These are phyloP conservation scores for Paxillus ammoniavirescens DNA, from an alignment of 768 basidiomycete species.

Conservation along the genomic window DNA sequence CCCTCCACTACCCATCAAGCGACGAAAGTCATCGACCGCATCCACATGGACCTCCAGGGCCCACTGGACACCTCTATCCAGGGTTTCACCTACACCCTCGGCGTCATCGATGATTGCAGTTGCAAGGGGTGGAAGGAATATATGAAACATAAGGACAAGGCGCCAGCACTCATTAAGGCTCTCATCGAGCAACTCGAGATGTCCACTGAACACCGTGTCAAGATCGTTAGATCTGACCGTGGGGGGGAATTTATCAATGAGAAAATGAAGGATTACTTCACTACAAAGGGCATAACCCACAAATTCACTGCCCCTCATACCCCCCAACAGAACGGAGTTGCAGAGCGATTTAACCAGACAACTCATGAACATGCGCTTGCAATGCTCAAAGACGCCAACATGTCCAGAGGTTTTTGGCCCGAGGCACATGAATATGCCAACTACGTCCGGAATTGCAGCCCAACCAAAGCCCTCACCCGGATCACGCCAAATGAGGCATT, in stretches of 20 bases:
- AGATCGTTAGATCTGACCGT: conserved; percentile 2
- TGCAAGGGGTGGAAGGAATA: conserved; percentile 13
- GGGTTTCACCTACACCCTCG: conserved; percentile 6
- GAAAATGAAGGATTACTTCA: neutral
- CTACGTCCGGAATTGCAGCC: conserved; percentile 3
- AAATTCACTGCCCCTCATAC: conserved; percentile 13
- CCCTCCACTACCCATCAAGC: neutral
- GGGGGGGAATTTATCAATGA: conserved; percentile 12
- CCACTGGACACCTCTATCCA: conserved; percentile 4
- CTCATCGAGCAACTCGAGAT: conserved; percentile 2
- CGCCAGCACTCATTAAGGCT: neutral
- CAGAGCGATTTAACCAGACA: conserved; percentile 29
- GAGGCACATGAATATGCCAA: neutral
- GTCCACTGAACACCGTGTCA: neutral
- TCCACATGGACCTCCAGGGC: conserved; percentile 3
- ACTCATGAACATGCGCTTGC: conserved; percentile 21
- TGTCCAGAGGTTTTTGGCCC: conserved; percentile 5
- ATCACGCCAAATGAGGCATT: conserved; percentile 24
- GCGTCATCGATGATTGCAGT: conserved; percentile 5
- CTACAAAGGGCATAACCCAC: neutral
- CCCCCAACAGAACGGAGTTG: conserved; percentile 29
- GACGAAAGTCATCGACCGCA: neutral
- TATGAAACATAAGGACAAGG: conserved; percentile 6
- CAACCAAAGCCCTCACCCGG: conserved; percentile 1
- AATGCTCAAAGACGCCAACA: conserved; percentile 18